Conservation (phyloP, 2,329 filamentous ascomycete species). For the Neofusicoccum sp. region DNA sequence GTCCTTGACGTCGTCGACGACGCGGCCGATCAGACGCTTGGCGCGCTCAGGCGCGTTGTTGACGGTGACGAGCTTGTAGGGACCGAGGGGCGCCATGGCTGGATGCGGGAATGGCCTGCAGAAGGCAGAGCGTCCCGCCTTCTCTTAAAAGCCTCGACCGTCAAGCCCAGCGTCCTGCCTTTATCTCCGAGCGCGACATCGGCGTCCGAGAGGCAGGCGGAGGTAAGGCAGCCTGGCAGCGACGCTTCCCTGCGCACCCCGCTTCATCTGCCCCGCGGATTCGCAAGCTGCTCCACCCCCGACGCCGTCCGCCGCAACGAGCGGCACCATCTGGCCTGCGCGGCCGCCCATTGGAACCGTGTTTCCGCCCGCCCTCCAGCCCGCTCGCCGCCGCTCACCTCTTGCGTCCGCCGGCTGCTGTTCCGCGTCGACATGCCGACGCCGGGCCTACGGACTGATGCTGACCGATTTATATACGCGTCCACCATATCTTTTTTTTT, state of each 20-base stretch:
- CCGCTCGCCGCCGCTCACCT: not conserved
- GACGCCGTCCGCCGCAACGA: not conserved
- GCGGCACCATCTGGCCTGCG: not conserved
- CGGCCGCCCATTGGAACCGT: not conserved
- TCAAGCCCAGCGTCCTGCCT: not conserved
- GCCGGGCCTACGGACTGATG: constrained; percentile 1
- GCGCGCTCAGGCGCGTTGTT: constrained; percentile 69
- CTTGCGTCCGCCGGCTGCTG: not conserved
- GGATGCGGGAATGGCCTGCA: not conserved
- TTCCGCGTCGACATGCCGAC: constrained; percentile 14
- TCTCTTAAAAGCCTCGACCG: not conserved
- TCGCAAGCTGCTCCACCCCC: not conserved
- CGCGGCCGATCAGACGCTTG: constrained; percentile 61
- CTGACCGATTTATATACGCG: not conserved
- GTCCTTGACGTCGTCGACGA: constrained; percentile 64
- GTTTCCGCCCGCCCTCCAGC: not conserved
- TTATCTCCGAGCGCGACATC: constrained; percentile 7
- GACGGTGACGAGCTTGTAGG: constrained; percentile 67
- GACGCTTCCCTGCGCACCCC: constrained; percentile 3
- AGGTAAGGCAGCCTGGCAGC: not conserved
- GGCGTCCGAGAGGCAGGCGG: not conserved
- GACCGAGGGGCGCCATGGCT: constrained; percentile 42
- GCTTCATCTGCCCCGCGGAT: constrained; percentile 14
- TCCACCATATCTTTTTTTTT: not conserved
- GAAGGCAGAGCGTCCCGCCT: not conserved